Conservation (phyloP, 176 grass and related monocot genomes). For the Avena insularis region DNA sequence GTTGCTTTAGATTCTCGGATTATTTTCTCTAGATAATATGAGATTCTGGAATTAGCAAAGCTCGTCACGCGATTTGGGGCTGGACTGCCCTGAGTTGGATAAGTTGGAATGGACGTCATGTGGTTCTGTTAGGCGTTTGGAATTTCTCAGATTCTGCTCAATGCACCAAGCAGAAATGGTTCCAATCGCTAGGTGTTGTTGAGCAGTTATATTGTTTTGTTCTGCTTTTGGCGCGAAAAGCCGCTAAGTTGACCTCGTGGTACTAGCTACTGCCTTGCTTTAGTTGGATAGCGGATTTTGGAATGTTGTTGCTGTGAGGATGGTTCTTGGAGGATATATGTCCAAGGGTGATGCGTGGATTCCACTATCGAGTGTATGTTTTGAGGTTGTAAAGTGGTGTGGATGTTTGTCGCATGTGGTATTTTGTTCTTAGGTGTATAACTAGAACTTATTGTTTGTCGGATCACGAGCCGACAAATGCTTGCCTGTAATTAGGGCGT, state of each 20-base stretch:
- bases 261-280: not conserved
- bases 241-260: not conserved
- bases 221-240: not conserved
- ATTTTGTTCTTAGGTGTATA: constrained; percentile 27
- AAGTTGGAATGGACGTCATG: not conserved
- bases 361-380: not conserved
- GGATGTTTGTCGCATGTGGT: not conserved
- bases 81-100: not conserved
- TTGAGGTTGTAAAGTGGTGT: not conserved
- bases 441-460: not conserved
- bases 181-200: not conserved
- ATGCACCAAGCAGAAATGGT: constrained; percentile 5
- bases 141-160: not conserved
- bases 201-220: not conserved
- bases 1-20: constrained; percentile 3
- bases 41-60: constrained; percentile 14
- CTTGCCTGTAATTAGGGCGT: constrained; percentile 20
- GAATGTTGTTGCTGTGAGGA: constrained; percentile 8
- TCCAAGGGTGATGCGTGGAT: not conserved
- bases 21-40: not conserved
- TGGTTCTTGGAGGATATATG: not conserved
- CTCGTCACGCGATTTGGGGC: not conserved
- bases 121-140: not conserved
- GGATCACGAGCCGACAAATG: not conserved
- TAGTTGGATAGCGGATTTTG: not conserved